phyloP scores from a whole-genome alignment of 495 filamentous ascomycete species.

The Aeminium ludgeri region DNA sequence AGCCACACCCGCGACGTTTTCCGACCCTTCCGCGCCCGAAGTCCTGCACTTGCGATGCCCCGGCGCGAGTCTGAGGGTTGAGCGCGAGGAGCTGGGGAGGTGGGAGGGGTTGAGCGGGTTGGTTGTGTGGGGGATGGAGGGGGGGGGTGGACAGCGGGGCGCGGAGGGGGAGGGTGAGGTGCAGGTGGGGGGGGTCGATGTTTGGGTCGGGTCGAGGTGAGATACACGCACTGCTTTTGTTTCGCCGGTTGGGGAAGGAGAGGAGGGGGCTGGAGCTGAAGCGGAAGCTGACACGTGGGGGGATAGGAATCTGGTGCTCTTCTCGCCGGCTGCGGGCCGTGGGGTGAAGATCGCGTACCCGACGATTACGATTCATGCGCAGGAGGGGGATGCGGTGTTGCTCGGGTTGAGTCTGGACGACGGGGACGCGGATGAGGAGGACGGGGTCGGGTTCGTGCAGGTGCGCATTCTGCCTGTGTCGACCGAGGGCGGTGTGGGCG shows the following conservation, averaged over 20 bases:
- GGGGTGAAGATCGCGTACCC: slow-evolving; percentile 79
- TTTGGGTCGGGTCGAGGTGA: too few species aligned
- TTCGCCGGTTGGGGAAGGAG: too few species aligned
- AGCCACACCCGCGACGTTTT: slow-evolving; percentile 72
- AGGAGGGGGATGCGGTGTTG: slow-evolving; percentile 48
- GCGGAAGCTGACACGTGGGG: background rate
- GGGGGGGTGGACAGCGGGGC: too few species aligned
- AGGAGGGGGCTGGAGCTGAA: too few species aligned
- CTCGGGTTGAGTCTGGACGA: slow-evolving; percentile 56
- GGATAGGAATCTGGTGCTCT: slow-evolving; percentile 54
- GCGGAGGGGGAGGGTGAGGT: too few species aligned
- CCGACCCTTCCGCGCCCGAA: slow-evolving; percentile 53
- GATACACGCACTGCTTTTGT: too few species aligned
- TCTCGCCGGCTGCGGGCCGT: slow-evolving; percentile 37
- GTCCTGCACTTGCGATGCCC: slow-evolving; percentile 61
- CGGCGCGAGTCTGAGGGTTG: slow-evolving; percentile 41
- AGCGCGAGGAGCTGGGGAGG: slow-evolving; percentile 31
- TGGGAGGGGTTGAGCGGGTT: too few species aligned
- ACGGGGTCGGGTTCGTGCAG: slow-evolving; percentile 52
- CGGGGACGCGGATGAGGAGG: slow-evolving; percentile 30
- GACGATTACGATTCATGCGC: slow-evolving; percentile 72
- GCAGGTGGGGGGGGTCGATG: too few species aligned
- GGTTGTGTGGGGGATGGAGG: too few species aligned
- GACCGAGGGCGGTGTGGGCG: too few species aligned
- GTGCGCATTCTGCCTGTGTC: slow-evolving; percentile 52